A percentile compares a stretch with the other conserved stretches of the same genome.
Evolutionary conservation across 495 filamentous ascomycete species (phyloP).

Genomic region (Pseudevernia furfuracea): DNA sequence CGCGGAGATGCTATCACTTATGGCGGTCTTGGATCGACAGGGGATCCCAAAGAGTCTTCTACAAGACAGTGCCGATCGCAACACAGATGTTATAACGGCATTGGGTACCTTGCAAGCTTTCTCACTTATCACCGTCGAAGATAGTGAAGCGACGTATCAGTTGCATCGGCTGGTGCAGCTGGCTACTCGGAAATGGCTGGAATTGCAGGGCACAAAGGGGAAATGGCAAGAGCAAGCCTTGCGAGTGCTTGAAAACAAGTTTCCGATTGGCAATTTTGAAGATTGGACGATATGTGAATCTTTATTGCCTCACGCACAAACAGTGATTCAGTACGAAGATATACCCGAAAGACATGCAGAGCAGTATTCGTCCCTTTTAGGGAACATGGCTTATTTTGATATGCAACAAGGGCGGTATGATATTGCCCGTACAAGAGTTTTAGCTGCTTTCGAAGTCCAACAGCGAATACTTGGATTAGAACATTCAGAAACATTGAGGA

Average conservation of each 20-base stretch:
- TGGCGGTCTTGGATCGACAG: conserved; percentile 38
- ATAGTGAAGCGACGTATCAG: conserved; percentile 24
- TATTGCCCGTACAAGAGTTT: conserved; percentile 22
- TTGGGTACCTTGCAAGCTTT: conserved; percentile 37
- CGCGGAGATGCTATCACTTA: conserved; percentile 39
- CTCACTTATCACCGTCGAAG: conserved; percentile 32
- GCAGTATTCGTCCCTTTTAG: conserved; percentile 3
- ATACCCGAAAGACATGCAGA: background rate
- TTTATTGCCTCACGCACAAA: conserved; percentile 36
- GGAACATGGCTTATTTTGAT: conserved; percentile 7
- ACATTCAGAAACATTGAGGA: too few relatives aligned
- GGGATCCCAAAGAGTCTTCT: conserved; percentile 36
- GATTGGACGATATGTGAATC: conserved; percentile 33
- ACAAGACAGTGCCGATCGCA: conserved; percentile 20
- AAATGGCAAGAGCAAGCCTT: conserved; percentile 31
- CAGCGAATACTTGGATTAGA: conserved; percentile 25
- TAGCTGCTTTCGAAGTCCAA: conserved; percentile 8
- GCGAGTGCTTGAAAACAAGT: conserved; percentile 29
- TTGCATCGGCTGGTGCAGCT: conserved; percentile 42
- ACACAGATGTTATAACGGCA: conserved; percentile 31
- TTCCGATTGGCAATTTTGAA: conserved; percentile 32
- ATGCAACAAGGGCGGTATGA: conserved; percentile 20
- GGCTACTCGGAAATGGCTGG: conserved; percentile 38
- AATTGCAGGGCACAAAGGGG: conserved; percentile 22
- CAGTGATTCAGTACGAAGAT: conserved; percentile 21